Evolutionary conservation across 1,284 basidiomycete genomes (phyloP), one percentile per base, ranked within the genome.

Genomic region (Melampsora americana): DNA sequence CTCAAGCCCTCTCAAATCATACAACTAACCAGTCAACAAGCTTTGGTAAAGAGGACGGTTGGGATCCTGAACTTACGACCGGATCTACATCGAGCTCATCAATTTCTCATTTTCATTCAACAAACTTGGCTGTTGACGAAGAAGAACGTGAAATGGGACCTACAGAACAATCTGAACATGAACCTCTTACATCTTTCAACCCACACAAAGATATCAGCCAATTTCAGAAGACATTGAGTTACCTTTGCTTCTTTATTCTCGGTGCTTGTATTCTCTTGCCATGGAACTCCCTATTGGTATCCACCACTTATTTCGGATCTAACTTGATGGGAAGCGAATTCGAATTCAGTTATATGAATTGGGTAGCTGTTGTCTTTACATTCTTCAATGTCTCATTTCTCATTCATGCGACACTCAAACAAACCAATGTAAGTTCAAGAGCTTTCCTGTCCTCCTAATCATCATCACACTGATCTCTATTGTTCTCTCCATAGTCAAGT

Each of bases 291-390:
- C 23, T 69, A 28, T 60, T 69, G 18, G 68, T 69, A 32, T 69
- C 68, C 26, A 59, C 68, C 30, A 69, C 30, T 44, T 69, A 69
- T 35, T 69, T 69, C 14, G 68, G 68, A 23, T 69, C 68, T 26
- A 53, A 53, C 20, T 39, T 69, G 39, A 26, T 42, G 42, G 53
- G 68, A 28, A 53, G 60, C 56, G 48, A 60, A 35, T 69, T 69
- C 28, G 53, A 69, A 28, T 69, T 69, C 39, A 69, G 30, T 60
- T 69, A 69, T 35, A 69, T 69, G 56, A 69, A 69, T 56, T 69
- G 68, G 68, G 44, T 69, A 32, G 56, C 68, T 42, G 50, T 69
- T 26, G 56, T 69, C 68, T 69, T 69, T 44, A 69, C 68, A 18
- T 60, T 69, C 68, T 53, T 60, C 56, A 69, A 69, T 53, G 68